phyloP scores from a whole-genome alignment of 805 yeast species.

The Schizosaccharomyces cryophilus region DNA sequence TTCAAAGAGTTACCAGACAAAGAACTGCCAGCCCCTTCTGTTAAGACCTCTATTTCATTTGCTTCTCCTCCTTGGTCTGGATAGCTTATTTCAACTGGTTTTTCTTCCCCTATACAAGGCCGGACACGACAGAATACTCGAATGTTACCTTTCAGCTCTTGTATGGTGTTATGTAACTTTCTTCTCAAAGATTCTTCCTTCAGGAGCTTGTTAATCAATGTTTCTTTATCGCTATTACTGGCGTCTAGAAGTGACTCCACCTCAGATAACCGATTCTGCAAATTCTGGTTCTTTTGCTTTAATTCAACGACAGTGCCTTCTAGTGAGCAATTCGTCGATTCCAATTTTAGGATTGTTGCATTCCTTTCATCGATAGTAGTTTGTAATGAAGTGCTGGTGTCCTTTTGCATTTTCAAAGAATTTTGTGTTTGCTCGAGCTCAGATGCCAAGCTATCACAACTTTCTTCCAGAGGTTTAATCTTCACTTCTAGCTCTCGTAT shows the following conservation, averaged over 20 bases:
- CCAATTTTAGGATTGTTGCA: conserved; percentile 8
- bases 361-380: conserved; percentile 13
- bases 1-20: conserved; percentile 7
- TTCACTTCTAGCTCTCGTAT: background rate
- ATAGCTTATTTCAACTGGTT: conserved; percentile 4
- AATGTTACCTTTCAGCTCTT: conserved; percentile 76
- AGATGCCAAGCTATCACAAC: background rate
- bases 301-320: conserved; percentile 8
- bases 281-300: conserved; percentile 6
- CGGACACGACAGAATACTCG: conserved; percentile 72
- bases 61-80: conserved; percentile 2
- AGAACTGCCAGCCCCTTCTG: conserved; percentile 8
- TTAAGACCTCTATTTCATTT: conserved; percentile 10
- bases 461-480: background rate
- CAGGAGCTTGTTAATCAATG: conserved; percentile 13
- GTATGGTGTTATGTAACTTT: conserved; percentile 43
- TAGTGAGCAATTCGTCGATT: conserved; percentile 7
- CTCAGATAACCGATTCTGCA: conserved; percentile 7
- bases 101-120: conserved; percentile 24
- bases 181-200: conserved; percentile 36
- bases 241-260: conserved; percentile 4
- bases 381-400: conserved; percentile 12
- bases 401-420: conserved; percentile 1
- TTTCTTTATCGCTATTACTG: background rate
- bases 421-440: background rate